A percentile compares a stretch with the other conserved stretches of the same genome.
These are phyloP conservation scores for Chamaenerion angustifolium DNA, from an alignment of 345 rosid species.

Conservation along the genomic window DNA sequence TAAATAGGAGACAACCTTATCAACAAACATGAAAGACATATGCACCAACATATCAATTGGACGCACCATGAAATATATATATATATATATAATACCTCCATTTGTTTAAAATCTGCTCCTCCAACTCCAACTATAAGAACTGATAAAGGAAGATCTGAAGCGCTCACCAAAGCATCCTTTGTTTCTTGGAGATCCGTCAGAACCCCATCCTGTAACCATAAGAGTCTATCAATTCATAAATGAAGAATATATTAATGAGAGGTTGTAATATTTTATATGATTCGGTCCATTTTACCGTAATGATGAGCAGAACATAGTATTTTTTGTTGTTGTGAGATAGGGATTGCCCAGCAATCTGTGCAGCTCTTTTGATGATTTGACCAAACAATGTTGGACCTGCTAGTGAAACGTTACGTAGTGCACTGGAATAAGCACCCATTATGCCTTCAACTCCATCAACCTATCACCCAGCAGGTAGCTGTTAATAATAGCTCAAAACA, in stretches of 20 bases:
- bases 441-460: conserved; percentile 80
- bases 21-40: neutral
- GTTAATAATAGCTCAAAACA: neutral
- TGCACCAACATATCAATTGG: neutral
- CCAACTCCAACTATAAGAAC: conserved; percentile 85
- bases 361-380: conserved; percentile 66
- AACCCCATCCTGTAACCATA: conserved; percentile 61
- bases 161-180: conserved; percentile 60
- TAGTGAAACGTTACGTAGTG: conserved; percentile 69
- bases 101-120: conserved; percentile 59
- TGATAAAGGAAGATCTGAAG: conserved; percentile 90
- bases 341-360: conserved; percentile 53
- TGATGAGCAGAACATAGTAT: conserved; percentile 48
- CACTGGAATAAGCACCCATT: conserved; percentile 64
- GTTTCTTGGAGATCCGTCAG: conserved; percentile 69
- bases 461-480: conserved; percentile 14
- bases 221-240: neutral
- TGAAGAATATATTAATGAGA: neutral
- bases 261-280: neutral
- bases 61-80: neutral
- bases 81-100: conserved; percentile 46
- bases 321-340: conserved; percentile 38
- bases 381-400: conserved; percentile 98
- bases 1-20: neutral
- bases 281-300: conserved; percentile 26